Conservation (phyloP, 768 basidiomycete genomes). For the Mycena crocata region DNA sequence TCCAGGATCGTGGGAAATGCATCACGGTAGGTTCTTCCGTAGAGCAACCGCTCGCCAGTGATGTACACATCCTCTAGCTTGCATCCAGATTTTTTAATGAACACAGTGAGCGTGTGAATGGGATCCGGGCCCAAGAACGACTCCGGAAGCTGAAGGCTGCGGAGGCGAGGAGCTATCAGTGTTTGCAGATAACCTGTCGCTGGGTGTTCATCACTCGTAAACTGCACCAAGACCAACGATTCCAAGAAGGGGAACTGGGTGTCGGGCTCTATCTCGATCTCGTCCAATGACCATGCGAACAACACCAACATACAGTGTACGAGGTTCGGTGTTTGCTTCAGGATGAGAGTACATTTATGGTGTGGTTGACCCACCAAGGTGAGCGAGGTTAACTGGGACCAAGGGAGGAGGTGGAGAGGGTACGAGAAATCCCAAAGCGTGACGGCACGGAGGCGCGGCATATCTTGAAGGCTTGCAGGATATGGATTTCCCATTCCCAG, state of each 20-base stretch:
- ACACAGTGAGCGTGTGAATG: neutral
- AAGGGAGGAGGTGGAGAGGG: neutral
- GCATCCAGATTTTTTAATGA: neutral
- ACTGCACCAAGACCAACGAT: neutral
- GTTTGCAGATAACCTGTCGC: neutral
- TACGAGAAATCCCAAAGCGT: neutral
- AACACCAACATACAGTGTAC: neutral
- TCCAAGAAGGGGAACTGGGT: neutral
- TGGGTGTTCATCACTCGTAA: neutral
- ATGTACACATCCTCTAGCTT: neutral
- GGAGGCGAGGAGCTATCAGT: neutral
- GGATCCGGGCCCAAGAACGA: neutral
- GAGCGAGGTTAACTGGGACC: conserved; percentile 5
- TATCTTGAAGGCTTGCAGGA: neutral
- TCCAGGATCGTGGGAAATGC: neutral
- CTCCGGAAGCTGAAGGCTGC: neutral
- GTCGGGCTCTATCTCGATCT: neutral
- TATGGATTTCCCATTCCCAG: too few relatives aligned
- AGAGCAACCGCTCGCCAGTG: neutral
- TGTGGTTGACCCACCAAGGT: neutral
- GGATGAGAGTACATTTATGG: neutral
- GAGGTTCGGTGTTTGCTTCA: neutral
- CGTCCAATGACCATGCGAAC: neutral
- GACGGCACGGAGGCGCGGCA: conserved; percentile 2
- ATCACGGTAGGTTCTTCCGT: neutral